Evolutionary conservation across 192 early-diverging fungal species (phyloP).

Genomic region (Coemansia asiatica): DNA sequence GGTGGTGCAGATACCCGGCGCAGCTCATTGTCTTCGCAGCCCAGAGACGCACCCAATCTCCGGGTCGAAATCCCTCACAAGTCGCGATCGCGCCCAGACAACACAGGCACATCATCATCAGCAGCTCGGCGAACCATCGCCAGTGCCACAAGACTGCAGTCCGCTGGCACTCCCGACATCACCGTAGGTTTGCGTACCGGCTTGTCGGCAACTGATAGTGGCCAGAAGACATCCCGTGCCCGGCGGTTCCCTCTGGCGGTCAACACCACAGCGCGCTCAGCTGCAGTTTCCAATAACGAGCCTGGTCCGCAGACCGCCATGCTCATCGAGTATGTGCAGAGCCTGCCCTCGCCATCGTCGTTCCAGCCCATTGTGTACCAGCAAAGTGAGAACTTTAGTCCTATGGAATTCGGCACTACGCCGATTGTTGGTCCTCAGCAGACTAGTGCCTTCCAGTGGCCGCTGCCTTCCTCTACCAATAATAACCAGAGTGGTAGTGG

Average conservation of each 20-base stretch:
- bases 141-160: slow-evolving; percentile 13
- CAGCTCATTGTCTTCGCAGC: slow-evolving; percentile 12
- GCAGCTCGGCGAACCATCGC: slow-evolving; percentile 12
- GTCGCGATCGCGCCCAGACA: slow-evolving; percentile 17
- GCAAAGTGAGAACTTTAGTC: slow-evolving; percentile 69
- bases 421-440: slow-evolving; percentile 64
- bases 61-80: slow-evolving; percentile 39
- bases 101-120: background rate
- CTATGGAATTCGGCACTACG: slow-evolving; percentile 72
- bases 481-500: slow-evolving; percentile 4
- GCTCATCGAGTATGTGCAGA: slow-evolving; percentile 60
- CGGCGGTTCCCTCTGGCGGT: slow-evolving; percentile 49
- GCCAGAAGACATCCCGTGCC: slow-evolving; percentile 6
- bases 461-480: slow-evolving; percentile 32
- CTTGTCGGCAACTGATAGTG: slow-evolving; percentile 5
- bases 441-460: slow-evolving; percentile 72
- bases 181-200: slow-evolving; percentile 4
- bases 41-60: slow-evolving; percentile 23
- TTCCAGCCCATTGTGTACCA: slow-evolving; percentile 79
- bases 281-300: slow-evolving; percentile 41
- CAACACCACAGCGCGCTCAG: slow-evolving; percentile 39
- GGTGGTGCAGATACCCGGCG: background rate
- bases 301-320: slow-evolving; percentile 70
- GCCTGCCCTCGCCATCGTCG: slow-evolving; percentile 72
- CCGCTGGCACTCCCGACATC: slow-evolving; percentile 25